These are phyloP conservation scores for Spergularia azorica DNA, from an alignment of 179 eudicot species.

Conservation along the genomic window DNA sequence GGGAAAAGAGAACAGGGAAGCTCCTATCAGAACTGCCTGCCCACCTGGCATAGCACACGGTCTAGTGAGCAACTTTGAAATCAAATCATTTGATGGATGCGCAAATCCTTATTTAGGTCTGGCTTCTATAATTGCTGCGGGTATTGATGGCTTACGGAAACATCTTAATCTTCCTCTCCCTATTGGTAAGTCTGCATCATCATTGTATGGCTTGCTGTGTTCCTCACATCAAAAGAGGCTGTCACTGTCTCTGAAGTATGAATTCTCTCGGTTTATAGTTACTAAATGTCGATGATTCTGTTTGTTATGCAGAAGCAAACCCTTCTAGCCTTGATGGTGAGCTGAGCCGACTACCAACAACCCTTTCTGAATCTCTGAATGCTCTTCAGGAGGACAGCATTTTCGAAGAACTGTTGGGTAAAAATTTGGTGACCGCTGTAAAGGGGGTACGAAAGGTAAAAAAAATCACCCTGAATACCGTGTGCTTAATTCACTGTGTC, in stretches of 20 bases:
- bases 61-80: slow-evolving; percentile 93
- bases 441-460: slow-evolving; percentile 82
- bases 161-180: slow-evolving; percentile 71
- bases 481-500: background rate
- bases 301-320: slow-evolving; percentile 61
- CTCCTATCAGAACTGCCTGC: slow-evolving; percentile 93
- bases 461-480: background rate
- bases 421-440: slow-evolving; percentile 66
- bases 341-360: slow-evolving; percentile 60
- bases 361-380: slow-evolving; percentile 73
- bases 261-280: background rate
- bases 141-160: slow-evolving; percentile 84
- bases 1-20: slow-evolving; percentile 96
- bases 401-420: slow-evolving; percentile 59
- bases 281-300: background rate
- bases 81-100: slow-evolving; percentile 91
- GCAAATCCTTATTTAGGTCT: slow-evolving; percentile 88
- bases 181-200: slow-evolving; percentile 55
- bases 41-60: slow-evolving; percentile 92
- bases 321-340: slow-evolving; percentile 59
- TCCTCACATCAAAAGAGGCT: background rate
- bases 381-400: slow-evolving; percentile 70
- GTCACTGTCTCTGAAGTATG: background rate
- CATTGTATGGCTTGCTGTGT: background rate
- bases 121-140: slow-evolving; percentile 87